Conservation (phyloP, 1,284 basidiomycete genomes). For the Boletus subluridellus region DNA sequence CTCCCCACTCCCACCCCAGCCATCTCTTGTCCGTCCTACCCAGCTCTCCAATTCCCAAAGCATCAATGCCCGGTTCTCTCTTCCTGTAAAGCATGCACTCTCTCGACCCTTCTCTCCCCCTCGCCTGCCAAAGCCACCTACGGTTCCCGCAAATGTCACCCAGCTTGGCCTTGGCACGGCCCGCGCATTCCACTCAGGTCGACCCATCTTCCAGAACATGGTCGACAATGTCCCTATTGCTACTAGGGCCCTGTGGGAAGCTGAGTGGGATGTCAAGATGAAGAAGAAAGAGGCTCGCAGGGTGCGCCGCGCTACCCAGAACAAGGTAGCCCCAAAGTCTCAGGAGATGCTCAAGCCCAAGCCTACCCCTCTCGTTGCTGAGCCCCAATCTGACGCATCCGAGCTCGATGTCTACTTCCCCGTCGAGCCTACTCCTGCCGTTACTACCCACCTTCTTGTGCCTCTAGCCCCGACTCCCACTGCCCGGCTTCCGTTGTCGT, state of each 20-base stretch:
- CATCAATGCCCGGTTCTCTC: conserved; percentile 47
- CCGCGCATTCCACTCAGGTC: conserved; percentile 65
- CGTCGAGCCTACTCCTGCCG: conserved; percentile 37
- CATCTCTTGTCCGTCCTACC: conserved; percentile 37
- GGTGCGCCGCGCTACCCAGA: conserved; percentile 32
- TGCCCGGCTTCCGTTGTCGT: conserved; percentile 54
- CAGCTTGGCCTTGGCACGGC: conserved; percentile 71
- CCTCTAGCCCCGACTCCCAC: conserved; percentile 71
- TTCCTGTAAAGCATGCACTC: conserved; percentile 51
- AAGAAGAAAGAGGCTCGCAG: conserved; percentile 44
- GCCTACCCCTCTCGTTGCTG: conserved; percentile 21
- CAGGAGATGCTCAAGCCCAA: conserved; percentile 39
- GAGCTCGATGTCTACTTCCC: conserved; percentile 65
- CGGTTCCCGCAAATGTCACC: conserved; percentile 46
- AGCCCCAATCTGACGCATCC: conserved; percentile 22
- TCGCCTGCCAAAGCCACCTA: conserved; percentile 56
- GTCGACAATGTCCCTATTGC: conserved; percentile 72
- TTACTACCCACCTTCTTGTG: conserved; percentile 64
- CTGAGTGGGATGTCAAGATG: conserved; percentile 59
- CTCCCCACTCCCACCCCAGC: conserved; percentile 35
- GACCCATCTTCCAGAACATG: conserved; percentile 72
- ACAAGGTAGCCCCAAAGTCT: conserved; percentile 17
- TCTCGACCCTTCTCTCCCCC: conserved; percentile 41
- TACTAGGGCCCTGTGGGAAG: conserved; percentile 65
- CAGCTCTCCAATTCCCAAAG: conserved; percentile 32